Evolutionary conservation across 805 yeast species (phyloP), one percentile per base, ranked within the genome.

Genomic region (Clavispora vitiphila): DNA sequence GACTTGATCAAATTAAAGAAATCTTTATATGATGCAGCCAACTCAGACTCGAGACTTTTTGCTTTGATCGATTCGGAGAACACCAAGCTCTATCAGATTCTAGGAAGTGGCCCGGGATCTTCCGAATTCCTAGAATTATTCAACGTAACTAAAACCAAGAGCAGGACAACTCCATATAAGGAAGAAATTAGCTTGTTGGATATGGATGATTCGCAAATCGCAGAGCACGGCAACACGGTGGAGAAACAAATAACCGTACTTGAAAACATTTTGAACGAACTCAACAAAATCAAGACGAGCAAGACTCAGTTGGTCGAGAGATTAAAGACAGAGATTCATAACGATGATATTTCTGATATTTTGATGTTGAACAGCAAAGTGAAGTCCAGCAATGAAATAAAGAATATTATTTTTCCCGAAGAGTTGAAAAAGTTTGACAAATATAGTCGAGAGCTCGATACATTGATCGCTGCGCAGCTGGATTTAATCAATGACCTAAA

Each of bases 331-430:
- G 76, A 76, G 37, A 80, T 86, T 25, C 93, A 82, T 53, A 71
- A 74, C 11, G 98, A 91, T 62, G 97, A 91, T 57, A 87, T 89
- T 38, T 83, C 96, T 0, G 81, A 83, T 40, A 68, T 82, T 10
- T 69, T 91, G 24, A 76, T 91, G 8, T 67, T 82, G 49, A 83
- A 86, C 56, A 65, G 71, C 46, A 78, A 76, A 46, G 72, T 76
- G 34, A 74, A 72, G 29, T 65, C 78, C 5, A 78, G 77, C 7
- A 71, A 76, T 35, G 89, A 83, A 43, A 69, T 79, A 44, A 73
- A 72, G 48, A 66, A 73, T 8, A 62, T 65, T 24, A 70, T 70
- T 14, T 89, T 90, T 57, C 76, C 79, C 14, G 74, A 76, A 43
- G 96, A 88, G 58, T 65, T 91, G 48, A 76, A 72, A 38, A 91